Conservation (phyloP, 2,329 filamentous ascomycete species). For the Sclerotinia glacialis region DNA sequence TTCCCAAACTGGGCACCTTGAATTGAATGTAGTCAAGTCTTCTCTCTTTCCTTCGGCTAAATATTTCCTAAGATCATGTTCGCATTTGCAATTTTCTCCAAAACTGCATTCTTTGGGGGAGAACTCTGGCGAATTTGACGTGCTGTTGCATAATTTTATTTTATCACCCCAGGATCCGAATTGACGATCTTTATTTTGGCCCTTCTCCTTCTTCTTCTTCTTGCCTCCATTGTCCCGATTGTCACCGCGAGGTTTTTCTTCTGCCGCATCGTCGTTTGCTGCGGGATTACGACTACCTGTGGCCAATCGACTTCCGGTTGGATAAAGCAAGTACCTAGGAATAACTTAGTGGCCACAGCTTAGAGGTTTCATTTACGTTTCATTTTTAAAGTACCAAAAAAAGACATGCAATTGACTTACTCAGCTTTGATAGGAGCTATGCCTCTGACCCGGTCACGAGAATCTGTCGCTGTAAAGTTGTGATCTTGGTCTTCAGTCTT, state of each 20-base stretch:
- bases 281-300: slow-evolving; percentile 37
- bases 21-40: slow-evolving; percentile 72
- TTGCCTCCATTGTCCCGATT: slow-evolving; percentile 40
- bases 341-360: slow-evolving; percentile 11
- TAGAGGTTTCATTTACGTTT: not conserved
- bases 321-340: slow-evolving; percentile 37
- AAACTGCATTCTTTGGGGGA: slow-evolving; percentile 71
- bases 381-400: not conserved
- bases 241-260: slow-evolving; percentile 46
- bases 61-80: slow-evolving; percentile 84
- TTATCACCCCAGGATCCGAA: slow-evolving; percentile 80
- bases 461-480: slow-evolving; percentile 29
- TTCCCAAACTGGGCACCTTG: slow-evolving; percentile 79
- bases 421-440: slow-evolving; percentile 38
- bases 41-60: slow-evolving; percentile 75
- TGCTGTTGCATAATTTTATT: slow-evolving; percentile 73
- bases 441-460: slow-evolving; percentile 36
- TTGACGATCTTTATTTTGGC: slow-evolving; percentile 79
- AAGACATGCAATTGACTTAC: slow-evolving; percentile 28
- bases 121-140: slow-evolving; percentile 72
- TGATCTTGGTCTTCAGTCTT: slow-evolving; percentile 39
- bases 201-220: slow-evolving; percentile 60
- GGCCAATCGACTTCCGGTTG: slow-evolving; percentile 32
- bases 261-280: slow-evolving; percentile 53
- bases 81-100: slow-evolving; percentile 75